phyloP scores from a whole-genome alignment of 2,329 filamentous ascomycete genomes.

The Fusarium metavorans region DNA sequence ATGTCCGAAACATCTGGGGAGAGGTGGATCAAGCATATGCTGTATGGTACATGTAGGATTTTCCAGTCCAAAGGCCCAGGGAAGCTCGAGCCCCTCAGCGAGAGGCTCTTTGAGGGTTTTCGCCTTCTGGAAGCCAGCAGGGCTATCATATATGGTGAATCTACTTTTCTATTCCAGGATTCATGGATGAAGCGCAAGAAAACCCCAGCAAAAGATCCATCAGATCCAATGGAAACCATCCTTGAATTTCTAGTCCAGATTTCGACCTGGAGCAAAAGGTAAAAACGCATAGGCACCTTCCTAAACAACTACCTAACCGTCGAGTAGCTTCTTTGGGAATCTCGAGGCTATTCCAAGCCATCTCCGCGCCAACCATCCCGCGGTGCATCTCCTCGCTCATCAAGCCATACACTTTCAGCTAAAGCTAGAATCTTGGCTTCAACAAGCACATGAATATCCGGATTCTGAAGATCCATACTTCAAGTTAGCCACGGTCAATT shows the following conservation, averaged over 20 bases:
- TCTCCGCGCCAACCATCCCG: neutral
- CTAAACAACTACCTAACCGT: neutral
- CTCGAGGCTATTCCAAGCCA: conserved; percentile 23
- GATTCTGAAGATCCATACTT: neutral
- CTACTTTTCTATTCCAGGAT: conserved; percentile 32
- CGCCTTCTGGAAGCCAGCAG: conserved; percentile 39
- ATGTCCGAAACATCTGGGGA: conserved; percentile 42
- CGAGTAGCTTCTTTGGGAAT: conserved; percentile 31
- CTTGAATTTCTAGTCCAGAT: conserved; percentile 23
- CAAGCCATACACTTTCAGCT: conserved; percentile 22
- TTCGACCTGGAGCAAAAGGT: conserved; percentile 39
- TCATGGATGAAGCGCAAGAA: neutral
- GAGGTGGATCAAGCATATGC: conserved; percentile 45
- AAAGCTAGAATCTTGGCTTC: neutral
- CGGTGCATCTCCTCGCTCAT: conserved; percentile 4
- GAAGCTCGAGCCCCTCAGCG: neutral
- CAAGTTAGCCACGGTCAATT: conserved; percentile 23
- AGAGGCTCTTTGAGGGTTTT: conserved; percentile 37
- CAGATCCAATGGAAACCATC: neutral
- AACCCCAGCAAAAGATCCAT: accelerated
- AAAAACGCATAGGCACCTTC: accelerated
- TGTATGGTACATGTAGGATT: conserved; percentile 41
- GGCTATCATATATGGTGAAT: conserved; percentile 40
- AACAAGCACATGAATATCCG: accelerated
- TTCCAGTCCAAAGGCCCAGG: conserved; percentile 16